These are phyloP conservation scores for Phlebiopsis flavidoalba DNA, from an alignment of 768 basidiomycete species.

Conservation along the genomic window DNA sequence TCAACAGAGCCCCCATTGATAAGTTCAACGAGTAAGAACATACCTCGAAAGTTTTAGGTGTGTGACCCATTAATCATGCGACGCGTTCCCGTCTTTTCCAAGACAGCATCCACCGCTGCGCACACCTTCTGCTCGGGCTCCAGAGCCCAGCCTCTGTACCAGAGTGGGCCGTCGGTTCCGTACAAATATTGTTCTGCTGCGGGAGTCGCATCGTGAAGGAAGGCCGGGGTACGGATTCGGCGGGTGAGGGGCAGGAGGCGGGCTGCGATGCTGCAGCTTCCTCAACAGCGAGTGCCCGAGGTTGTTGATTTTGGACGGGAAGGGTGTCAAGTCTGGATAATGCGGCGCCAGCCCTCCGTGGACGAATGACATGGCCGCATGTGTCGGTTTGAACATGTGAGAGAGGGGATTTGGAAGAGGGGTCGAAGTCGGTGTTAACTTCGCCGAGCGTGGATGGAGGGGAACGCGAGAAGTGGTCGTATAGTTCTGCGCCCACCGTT, in stretches of 20 bases:
- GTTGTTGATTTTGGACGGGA: slow-evolving; percentile 78
- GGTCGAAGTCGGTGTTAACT: slow-evolving; percentile 50
- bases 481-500: slow-evolving; percentile 83
- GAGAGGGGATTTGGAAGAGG: slow-evolving; percentile 46
- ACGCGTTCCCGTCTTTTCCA: slow-evolving; percentile 72
- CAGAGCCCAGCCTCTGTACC: slow-evolving; percentile 94
- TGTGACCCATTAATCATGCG: slow-evolving; percentile 97
- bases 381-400: too few relatives aligned
- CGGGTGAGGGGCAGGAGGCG: slow-evolving; percentile 74
- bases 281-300: slow-evolving; percentile 63
- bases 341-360: slow-evolving; percentile 86
- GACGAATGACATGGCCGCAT: slow-evolving; percentile 84
- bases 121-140: slow-evolving; percentile 69
- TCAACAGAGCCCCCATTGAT: neutral
- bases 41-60: slow-evolving; percentile 82
- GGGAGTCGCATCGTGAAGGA: slow-evolving; percentile 54
- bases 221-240: slow-evolving; percentile 71
- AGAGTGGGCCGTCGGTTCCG: slow-evolving; percentile 74
- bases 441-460: slow-evolving; percentile 64
- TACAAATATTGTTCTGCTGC: slow-evolving; percentile 71
- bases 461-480: slow-evolving; percentile 78
- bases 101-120: slow-evolving; percentile 60
- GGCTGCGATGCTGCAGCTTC: slow-evolving; percentile 61
- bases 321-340: slow-evolving; percentile 72
- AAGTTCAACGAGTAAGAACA: slow-evolving; percentile 14